phyloP scores from a whole-genome alignment of 306 rosid genomes.

The Medicago truncatula region MtrunA17r5.0-ANR NC_053042.1:56363001-56363500 shows the following conservation, averaged over 20 bases:
- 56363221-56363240: conserved; percentile 69
- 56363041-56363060: conserved; percentile 87
- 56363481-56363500: conserved; percentile 1
- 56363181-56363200: conserved; percentile 13
- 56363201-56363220: not conserved
- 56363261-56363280: conserved; percentile 89
- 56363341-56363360: not conserved
- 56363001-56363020: conserved; percentile 74
- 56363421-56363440: not conserved
- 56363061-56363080: conserved; percentile 93
- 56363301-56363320: conserved; percentile 63
- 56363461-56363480: not conserved
- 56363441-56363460: not conserved
- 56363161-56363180: conserved; percentile 12
- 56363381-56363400: not conserved
- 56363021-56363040: conserved; percentile 81
- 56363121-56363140: conserved; percentile 26
- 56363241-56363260: conserved; percentile 86
- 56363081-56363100: conserved; percentile 69
- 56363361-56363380: conserved; percentile 28
- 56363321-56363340: conserved; percentile 49
- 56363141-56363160: conserved; percentile 14
- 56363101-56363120: conserved; percentile 14
- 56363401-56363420: not conserved
- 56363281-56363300: conserved; percentile 82